phyloP scores from a whole-genome alignment of 768 basidiomycete species.

The Hypsizygus marmoreus region DNA sequence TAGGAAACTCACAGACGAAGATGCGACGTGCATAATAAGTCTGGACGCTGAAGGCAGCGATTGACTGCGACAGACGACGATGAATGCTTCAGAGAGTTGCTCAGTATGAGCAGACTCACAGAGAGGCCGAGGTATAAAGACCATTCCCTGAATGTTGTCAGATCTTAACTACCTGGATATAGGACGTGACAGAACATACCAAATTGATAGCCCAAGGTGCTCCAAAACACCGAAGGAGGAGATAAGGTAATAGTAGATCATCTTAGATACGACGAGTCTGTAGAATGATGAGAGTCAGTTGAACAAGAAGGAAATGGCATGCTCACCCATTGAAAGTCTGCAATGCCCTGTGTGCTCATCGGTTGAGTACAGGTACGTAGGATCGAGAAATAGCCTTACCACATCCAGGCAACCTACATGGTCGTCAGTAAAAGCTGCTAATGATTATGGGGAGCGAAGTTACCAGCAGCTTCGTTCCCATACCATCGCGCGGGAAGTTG shows the following conservation, averaged over 20 bases:
- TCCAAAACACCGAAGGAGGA: not conserved
- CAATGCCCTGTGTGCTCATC: not conserved
- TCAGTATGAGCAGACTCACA: not conserved
- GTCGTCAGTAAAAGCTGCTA: too few relatives aligned
- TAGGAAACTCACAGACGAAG: not conserved
- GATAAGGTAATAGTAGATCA: slow-evolving; percentile 6
- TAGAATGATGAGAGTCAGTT: not conserved
- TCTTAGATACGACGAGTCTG: slow-evolving; percentile 2
- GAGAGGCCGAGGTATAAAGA: slow-evolving; percentile 5
- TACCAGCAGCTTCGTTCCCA: slow-evolving; percentile 1
- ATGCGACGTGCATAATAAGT: slow-evolving; percentile 4
- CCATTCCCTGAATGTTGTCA: not conserved
- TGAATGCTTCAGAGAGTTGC: not conserved
- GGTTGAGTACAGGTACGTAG: not conserved
- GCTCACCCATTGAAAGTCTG: slow-evolving; percentile 7
- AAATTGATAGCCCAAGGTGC: not conserved
- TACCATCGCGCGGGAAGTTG: slow-evolving; percentile 2
- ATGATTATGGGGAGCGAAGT: too few relatives aligned
- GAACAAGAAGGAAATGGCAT: not conserved
- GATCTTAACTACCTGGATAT: not conserved
- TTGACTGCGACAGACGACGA: not conserved
- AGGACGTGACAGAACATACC: not conserved
- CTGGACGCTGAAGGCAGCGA: slow-evolving; percentile 1
- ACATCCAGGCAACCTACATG: slow-evolving; percentile 2
- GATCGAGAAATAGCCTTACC: not conserved